Conservation (phyloP, 2,329 filamentous ascomycete species). For the Fusarium protoensiforme region DNA sequence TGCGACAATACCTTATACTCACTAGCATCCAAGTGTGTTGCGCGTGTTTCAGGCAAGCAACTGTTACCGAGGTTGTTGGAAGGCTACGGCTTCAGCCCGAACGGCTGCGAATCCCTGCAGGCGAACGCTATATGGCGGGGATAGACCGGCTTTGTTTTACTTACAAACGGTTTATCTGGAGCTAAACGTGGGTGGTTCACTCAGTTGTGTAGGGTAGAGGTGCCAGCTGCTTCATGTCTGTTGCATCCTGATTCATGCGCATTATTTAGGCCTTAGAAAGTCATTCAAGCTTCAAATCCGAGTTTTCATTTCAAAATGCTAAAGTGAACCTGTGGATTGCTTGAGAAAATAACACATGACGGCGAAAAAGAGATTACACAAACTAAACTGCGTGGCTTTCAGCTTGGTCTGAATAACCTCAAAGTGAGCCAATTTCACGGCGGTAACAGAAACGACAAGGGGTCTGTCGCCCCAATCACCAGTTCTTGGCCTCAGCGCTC, state of each 20-base stretch:
- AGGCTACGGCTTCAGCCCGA: not conserved
- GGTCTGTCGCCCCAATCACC: not conserved
- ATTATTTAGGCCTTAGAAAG: not conserved
- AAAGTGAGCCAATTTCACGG: not conserved
- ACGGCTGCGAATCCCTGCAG: not conserved
- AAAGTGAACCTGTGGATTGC: not conserved
- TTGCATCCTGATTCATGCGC: not conserved
- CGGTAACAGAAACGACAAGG: not conserved
- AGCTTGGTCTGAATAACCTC: not conserved
- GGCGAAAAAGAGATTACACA: not conserved
- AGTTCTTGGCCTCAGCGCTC: not conserved
- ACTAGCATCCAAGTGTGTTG: not conserved
- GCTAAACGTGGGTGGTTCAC: not conserved
- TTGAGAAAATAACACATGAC: accelerated
- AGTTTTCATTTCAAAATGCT: not conserved
- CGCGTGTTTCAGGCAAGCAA: not conserved
- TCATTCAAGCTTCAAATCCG: not conserved
- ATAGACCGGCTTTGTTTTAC: not conserved
- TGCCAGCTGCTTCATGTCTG: not conserved
- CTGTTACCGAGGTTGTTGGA: not conserved
- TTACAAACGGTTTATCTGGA: not conserved
- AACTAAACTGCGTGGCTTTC: not conserved
- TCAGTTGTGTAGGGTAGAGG: not conserved
- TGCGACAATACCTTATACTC: not conserved
- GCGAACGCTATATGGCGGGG: not conserved